A percentile compares a stretch with the other conserved stretches of the same genome.
Evolutionary conservation across 768 basidiomycete genomes (phyloP).

Genomic region (Leucocoprinus birnbaumii): DNA sequence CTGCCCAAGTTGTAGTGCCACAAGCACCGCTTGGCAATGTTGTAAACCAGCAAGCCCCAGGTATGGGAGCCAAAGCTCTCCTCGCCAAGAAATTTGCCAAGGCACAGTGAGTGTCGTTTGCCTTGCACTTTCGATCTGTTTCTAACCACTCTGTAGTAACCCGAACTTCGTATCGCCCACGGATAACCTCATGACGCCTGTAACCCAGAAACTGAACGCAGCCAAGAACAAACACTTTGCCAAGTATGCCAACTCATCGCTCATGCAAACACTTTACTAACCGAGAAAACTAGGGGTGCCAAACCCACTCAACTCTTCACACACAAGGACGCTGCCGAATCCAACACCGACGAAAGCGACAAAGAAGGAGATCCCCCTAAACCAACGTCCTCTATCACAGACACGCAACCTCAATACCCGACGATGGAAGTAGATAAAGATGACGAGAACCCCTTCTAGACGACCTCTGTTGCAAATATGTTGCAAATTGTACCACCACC

Average conservation of each 20-base stretch:
- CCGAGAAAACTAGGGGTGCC: conserved; percentile 39
- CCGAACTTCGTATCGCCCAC: conserved; percentile 90
- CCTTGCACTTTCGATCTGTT: neutral
- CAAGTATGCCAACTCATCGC: conserved; percentile 56
- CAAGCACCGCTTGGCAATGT: conserved; percentile 78
- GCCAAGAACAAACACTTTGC: conserved; percentile 92
- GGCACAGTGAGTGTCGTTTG: conserved; percentile 78
- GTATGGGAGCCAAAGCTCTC: conserved; percentile 88
- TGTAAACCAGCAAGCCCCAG: conserved; percentile 53
- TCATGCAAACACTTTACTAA: conserved; percentile 6
- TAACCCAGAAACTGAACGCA: conserved; percentile 86
- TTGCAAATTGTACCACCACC: conserved; percentile 13
- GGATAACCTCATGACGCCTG: conserved; percentile 92
- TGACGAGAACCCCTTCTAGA: conserved; percentile 74
- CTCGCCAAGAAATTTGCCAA: conserved; percentile 94
- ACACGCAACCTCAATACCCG: conserved; percentile 18
- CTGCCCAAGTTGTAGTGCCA: conserved; percentile 74
- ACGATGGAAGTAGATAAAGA: conserved; percentile 52
- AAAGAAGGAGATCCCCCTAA: neutral
- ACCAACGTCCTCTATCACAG: neutral
- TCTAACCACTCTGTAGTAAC: conserved; percentile 51
- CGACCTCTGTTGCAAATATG: conserved; percentile 1
- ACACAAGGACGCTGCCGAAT: conserved; percentile 37
- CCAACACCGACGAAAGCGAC: conserved; percentile 37
- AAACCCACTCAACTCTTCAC: conserved; percentile 65